A percentile compares a stretch with the other conserved stretches of the same genome.
Conservation (phyloP, 371 early-diverging fungal species). For the Astathelohania contejeani region DNA sequence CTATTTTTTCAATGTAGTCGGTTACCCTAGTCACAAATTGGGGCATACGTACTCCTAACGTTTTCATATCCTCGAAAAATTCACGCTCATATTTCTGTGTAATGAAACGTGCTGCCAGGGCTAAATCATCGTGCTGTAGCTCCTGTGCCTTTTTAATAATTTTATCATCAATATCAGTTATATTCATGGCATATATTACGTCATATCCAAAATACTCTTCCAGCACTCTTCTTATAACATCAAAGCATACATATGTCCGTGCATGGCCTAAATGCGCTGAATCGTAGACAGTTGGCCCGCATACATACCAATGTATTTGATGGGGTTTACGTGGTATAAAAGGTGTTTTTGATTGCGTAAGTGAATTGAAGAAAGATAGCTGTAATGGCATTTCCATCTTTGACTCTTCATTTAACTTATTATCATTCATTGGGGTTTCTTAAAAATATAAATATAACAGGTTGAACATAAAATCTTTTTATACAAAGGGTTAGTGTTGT, state of each 20-base stretch:
- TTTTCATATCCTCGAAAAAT: conserved; percentile 83
- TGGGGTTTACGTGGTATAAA: no score
- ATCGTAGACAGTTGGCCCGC: conserved; percentile 99
- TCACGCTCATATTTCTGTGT: conserved; percentile 83
- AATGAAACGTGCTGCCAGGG: conserved; percentile 44
- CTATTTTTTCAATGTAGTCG: conserved; percentile 87
- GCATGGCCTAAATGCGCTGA: conserved; percentile 95
- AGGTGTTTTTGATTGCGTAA: no score
- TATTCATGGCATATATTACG: conserved; percentile 85
- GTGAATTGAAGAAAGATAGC: no score
- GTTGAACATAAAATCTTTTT: no score
- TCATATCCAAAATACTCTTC: conserved; percentile 85
- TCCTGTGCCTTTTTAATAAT: conserved; percentile 50
- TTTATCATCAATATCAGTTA: conserved; percentile 98
- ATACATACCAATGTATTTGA: conserved; percentile 57
- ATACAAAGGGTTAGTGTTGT: no score
- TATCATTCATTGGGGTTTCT: no score
- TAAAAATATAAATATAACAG: no score
- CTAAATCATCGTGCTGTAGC: conserved; percentile 5
- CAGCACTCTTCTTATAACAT: conserved; percentile 79
- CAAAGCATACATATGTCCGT: conserved; percentile 76
- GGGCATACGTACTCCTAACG: conserved; percentile 66
- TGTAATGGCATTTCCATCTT: no score
- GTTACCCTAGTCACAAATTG: conserved; percentile 83
- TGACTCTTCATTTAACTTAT: no score